phyloP scores from a whole-genome alignment of 2,329 filamentous ascomycete genomes.

The Trichoderma arundinaceum region DNA sequence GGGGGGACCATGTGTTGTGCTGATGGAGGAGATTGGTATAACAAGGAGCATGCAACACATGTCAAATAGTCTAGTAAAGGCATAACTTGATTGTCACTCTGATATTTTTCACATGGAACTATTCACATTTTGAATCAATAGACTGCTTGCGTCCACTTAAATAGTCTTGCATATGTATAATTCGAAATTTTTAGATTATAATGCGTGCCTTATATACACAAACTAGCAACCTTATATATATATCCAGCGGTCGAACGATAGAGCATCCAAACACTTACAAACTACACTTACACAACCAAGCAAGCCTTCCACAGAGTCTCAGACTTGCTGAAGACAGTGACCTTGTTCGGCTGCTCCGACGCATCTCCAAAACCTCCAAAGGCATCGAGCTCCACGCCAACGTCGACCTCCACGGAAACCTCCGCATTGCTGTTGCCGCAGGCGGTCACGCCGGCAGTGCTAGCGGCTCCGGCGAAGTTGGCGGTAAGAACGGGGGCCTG shows the following conservation, averaged over 20 bases:
- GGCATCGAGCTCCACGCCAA: conserved; percentile 25
- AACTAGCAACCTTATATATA: too few species aligned
- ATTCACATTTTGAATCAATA: too few species aligned
- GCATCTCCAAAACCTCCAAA: conserved; percentile 19
- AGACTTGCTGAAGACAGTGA: conserved; percentile 9
- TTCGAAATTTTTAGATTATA: too few species aligned
- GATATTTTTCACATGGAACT: too few species aligned
- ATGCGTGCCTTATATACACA: too few species aligned
- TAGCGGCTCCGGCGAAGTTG: background rate
- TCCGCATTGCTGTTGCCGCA: conserved; percentile 14
- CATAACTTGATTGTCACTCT: too few species aligned
- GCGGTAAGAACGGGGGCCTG: conserved; percentile 14
- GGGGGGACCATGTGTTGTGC: background rate
- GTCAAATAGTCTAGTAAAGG: background rate
- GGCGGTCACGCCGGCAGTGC: background rate
- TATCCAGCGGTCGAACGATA: too few species aligned
- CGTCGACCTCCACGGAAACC: conserved; percentile 2
- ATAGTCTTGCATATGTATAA: too few species aligned
- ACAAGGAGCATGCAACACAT: background rate
- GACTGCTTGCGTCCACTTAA: too few species aligned
- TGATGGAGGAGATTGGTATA: background rate
- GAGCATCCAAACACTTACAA: too few species aligned
- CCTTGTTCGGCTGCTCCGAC: conserved; percentile 16
- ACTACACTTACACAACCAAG: background rate
- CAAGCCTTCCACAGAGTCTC: conserved; percentile 14